A percentile compares a stretch with the other conserved stretches of the same genome.
Evolutionary conservation across 257 asterid genomes (phyloP).

Genomic region (Rhazya stricta): DNA sequence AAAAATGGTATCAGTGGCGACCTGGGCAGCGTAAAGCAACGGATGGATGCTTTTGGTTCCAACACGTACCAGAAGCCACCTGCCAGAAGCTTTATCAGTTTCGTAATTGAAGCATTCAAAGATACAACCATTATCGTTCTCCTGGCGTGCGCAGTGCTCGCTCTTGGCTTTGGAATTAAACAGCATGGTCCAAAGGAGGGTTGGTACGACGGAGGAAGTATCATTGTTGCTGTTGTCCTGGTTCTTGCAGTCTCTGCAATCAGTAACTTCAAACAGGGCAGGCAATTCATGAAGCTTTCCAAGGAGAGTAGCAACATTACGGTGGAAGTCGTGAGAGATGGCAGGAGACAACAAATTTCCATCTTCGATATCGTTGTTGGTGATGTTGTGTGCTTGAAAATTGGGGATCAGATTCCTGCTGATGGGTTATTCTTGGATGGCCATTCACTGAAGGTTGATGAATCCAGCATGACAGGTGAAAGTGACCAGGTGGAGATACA

Average conservation of each 20-base stretch:
- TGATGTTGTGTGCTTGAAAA: constrained; percentile 17
- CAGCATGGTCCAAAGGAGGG: constrained; percentile 17
- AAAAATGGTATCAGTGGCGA: constrained; percentile 2
- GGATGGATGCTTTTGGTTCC: constrained; percentile 17
- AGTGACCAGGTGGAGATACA: constrained; percentile 15
- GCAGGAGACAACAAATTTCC: constrained; percentile 8
- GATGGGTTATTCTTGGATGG: constrained; percentile 20
- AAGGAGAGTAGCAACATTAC: constrained; percentile 7
- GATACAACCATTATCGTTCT: constrained; percentile 17
- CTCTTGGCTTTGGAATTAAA: constrained; percentile 21
- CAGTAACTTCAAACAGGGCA: constrained; percentile 20
- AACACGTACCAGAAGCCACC: constrained; percentile 16
- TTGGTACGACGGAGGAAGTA: constrained; percentile 21
- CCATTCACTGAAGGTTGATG: constrained; percentile 16
- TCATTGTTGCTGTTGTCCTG: constrained; percentile 15
- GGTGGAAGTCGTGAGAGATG: constrained; percentile 22
- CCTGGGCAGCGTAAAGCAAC: neutral
- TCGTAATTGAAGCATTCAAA: constrained; percentile 9
- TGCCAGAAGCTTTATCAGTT: constrained; percentile 12
- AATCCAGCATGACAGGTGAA: constrained; percentile 21
- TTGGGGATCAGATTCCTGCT: constrained; percentile 25
- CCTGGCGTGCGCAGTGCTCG: constrained; percentile 6
- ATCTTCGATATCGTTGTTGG: constrained; percentile 22
- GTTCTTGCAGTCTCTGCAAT: constrained; percentile 17
- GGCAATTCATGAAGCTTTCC: constrained; percentile 18